phyloP scores from a whole-genome alignment of 2,329 filamentous ascomycete genomes.

The Colletotrichum somersetense region DNA sequence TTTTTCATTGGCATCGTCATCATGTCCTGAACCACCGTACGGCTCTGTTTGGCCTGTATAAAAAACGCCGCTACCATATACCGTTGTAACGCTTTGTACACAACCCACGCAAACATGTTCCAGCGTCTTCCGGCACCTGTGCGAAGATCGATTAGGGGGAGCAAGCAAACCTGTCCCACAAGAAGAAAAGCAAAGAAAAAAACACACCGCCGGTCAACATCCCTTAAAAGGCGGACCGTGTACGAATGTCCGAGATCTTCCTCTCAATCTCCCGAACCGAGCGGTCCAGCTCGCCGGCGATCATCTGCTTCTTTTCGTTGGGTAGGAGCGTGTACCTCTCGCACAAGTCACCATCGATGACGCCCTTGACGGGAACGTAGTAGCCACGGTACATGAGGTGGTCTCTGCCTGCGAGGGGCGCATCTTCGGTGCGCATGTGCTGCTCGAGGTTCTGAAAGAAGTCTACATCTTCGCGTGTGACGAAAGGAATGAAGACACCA shows the following conservation, averaged over 20 bases:
- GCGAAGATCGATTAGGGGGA: neutral
- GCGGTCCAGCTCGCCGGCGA: constrained; percentile 91
- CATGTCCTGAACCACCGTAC: constrained; percentile 37
- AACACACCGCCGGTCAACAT: neutral
- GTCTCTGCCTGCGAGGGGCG: constrained; percentile 90
- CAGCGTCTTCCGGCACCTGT: constrained; percentile 2
- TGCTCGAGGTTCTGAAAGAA: constrained; percentile 97
- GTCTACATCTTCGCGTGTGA: constrained; percentile 92
- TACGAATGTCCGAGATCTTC: constrained; percentile 83
- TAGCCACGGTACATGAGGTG: constrained; percentile 96
- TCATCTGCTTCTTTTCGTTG: constrained; percentile 93
- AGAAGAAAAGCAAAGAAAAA: constrained; percentile 2
- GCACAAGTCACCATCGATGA: constrained; percentile 96
- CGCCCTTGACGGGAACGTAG: constrained; percentile 95
- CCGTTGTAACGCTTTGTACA: constrained; percentile 35
- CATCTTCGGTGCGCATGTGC: constrained; percentile 86
- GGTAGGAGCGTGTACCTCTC: constrained; percentile 89
- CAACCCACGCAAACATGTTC: constrained; percentile 20
- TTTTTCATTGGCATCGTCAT: constrained; percentile 41
- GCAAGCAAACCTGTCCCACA: neutral
- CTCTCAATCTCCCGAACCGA: constrained; percentile 94
- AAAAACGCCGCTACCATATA: constrained; percentile 38
- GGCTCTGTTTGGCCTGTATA: constrained; percentile 38
- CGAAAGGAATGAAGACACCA: constrained; percentile 91
- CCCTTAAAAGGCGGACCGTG: constrained; percentile 68